These are phyloP conservation scores for Taiwanofungus camphoratus DNA, from an alignment of 1,284 basidiomycete species.

Conservation along the genomic window DNA sequence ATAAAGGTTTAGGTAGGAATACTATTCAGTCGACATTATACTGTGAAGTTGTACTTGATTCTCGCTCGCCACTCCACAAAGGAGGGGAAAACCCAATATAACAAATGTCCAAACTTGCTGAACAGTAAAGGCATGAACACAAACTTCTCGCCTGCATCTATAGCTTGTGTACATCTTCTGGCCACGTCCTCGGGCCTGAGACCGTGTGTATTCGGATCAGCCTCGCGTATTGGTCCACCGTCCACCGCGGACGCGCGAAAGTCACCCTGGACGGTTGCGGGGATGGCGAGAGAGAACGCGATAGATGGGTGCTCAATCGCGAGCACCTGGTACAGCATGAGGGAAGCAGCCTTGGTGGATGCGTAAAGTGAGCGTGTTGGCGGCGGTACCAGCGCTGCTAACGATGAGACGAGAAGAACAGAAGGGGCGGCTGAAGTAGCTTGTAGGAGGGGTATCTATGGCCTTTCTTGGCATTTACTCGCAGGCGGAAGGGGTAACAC, in stretches of 20 bases:
- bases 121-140: conserved; percentile 49
- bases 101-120: conserved; percentile 33
- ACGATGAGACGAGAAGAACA: conserved; percentile 75
- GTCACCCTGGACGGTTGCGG: conserved; percentile 66
- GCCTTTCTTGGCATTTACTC: not conserved
- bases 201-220: conserved; percentile 49
- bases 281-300: conserved; percentile 51
- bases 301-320: conserved; percentile 73
- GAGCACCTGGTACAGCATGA: conserved; percentile 74
- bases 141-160: conserved; percentile 48
- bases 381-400: conserved; percentile 77
- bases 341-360: conserved; percentile 78
- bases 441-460: conserved; percentile 73
- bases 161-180: conserved; percentile 46
- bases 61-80: conserved; percentile 51
- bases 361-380: conserved; percentile 85
- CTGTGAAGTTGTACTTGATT: conserved; percentile 52
- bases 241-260: conserved; percentile 80
- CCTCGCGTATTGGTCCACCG: conserved; percentile 43
- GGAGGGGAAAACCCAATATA: conserved; percentile 60
- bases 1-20: no score
- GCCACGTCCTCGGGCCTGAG: conserved; percentile 54
- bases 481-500: conserved; percentile 20
- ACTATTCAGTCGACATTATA: conserved; percentile 10
- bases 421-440: conserved; percentile 67